These are phyloP conservation scores for Colletotrichum lini DNA, from an alignment of 2,329 filamentous ascomycete species.

Conservation along the genomic window DNA sequence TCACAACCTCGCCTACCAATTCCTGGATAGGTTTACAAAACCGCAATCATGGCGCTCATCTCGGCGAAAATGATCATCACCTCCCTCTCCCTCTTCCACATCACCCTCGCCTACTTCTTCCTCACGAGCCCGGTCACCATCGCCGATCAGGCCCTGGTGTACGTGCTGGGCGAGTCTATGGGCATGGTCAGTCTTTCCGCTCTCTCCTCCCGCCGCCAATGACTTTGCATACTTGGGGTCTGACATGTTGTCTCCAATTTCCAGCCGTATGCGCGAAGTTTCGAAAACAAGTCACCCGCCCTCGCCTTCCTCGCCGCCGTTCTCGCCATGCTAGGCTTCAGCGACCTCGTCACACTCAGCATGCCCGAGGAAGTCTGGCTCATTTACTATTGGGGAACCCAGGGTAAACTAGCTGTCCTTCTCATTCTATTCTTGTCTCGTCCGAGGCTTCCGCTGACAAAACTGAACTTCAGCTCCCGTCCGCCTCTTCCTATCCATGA, in stretches of 20 bases:
- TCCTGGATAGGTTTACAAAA: not conserved
- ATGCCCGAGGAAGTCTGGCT: constrained; percentile 77
- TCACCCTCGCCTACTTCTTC: constrained; percentile 88
- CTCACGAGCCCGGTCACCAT: constrained; percentile 80
- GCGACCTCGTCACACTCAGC: constrained; percentile 76
- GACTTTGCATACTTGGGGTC: not conserved
- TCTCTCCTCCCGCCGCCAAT: not conserved
- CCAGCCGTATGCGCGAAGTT: constrained; percentile 76
- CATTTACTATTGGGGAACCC: constrained; percentile 76
- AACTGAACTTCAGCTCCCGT: constrained; percentile 65
- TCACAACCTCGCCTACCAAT: not conserved
- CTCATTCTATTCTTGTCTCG: constrained; percentile 45
- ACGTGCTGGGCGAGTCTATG: constrained; percentile 86
- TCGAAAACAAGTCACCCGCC: constrained; percentile 78
- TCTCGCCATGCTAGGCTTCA: constrained; percentile 72
- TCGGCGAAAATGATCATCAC: constrained; percentile 86
- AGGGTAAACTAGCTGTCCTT: constrained; percentile 68
- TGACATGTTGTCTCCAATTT: not conserved
- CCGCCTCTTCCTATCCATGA: constrained; percentile 75
- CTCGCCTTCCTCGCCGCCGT: constrained; percentile 81
- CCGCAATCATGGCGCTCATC: constrained; percentile 79
- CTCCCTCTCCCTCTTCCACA: constrained; percentile 85
- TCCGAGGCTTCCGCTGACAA: constrained; percentile 27
- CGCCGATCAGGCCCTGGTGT: constrained; percentile 85
- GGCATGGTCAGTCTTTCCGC: constrained; percentile 74